These are phyloP conservation scores for Andalucia godoyi DNA, from an alignment of 78 protist genomes.

Conservation along the genomic window DNA sequence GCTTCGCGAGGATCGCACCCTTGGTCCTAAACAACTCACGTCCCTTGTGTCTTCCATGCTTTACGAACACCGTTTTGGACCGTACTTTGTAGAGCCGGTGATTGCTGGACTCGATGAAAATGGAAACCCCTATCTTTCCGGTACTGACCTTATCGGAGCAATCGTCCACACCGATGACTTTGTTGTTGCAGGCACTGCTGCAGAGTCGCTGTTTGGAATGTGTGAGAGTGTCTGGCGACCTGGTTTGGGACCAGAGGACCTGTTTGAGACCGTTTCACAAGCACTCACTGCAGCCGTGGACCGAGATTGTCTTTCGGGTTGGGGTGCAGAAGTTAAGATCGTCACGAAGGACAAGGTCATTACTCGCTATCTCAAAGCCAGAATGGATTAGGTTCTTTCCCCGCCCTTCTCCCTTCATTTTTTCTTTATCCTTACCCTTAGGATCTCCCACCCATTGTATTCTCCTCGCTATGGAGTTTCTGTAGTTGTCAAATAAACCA, in stretches of 20 bases:
- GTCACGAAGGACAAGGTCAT: constrained; percentile 23
- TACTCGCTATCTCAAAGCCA: constrained; percentile 14
- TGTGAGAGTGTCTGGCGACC: constrained; percentile 19
- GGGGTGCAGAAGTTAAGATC: constrained; percentile 87
- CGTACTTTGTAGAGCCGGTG: constrained; percentile 84
- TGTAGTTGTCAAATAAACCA: no score
- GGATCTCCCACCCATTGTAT: no score
- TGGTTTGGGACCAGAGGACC: constrained; percentile 31
- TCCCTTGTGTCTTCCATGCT: constrained; percentile 34
- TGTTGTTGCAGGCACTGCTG: constrained; percentile 76
- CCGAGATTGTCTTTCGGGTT: constrained; percentile 87
- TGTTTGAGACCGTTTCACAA: constrained; percentile 57
- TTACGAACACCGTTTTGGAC: constrained; percentile 83
- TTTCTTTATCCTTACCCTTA: no score
- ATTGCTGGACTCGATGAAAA: constrained; percentile 78
- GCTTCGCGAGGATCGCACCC: constrained; percentile 84
- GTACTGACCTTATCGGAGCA: constrained; percentile 88
- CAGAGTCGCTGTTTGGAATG: constrained; percentile 29
- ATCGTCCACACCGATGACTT: constrained; percentile 55
- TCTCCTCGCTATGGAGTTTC: no score
- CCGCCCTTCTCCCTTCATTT: no score
- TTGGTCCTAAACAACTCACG: constrained; percentile 34
- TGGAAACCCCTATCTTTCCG: constrained; percentile 62
- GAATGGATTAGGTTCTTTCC: constrained; percentile 22
- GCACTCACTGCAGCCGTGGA: constrained; percentile 70